Base-by-base conservation (phyloP, 2,329 filamentous ascomycete genomes). In the Orbilia javanica region DNA sequence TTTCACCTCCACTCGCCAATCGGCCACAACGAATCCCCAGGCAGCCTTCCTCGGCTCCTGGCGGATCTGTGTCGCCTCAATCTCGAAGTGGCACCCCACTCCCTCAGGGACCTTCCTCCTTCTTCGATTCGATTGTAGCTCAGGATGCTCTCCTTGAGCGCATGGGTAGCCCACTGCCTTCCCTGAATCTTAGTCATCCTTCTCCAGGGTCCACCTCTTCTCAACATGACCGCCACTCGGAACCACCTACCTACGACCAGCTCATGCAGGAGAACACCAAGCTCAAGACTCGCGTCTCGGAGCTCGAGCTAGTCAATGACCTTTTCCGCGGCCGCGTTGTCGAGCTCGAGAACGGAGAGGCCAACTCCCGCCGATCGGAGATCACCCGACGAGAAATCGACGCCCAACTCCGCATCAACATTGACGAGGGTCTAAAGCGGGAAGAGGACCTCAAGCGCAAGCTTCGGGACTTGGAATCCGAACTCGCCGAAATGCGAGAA, bases 221-320 rank as follows among this genome's bases (percentile, higher is more conserved):
- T 82, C 15, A 87, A 86, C 6, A 81, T 87, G 79, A 89, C 87
- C 79, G 88, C 86, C 82, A 84, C 50, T 84, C 84, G 68, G 88
- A 91, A 27, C 85, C 84, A 11, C 83, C 84, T 42, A 79, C 88
- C 74, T 88, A 89, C 71, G 93, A 97, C 82, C 90, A 92, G 78
- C 88, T 97, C 25, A 53, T 93, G 65, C 91, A 91, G 1, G 89
- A 91, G 79, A 97, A 97, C 84, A 92, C 92, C 4, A 91, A 90
- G 63, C 87, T 98, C n/a, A 97, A 96, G 85, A 99, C 96, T 0
- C 91, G 96, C 48, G 95, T 99, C 36, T 96, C 91, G 81, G 96
- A 99, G 84, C 88, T 99, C 25, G 96, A 99, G 83, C 89, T 99
- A 65, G 97, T 99, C 86, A 97, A 94, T 82, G 92, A 92, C 82